These are phyloP conservation scores for Penicillium samsonianum DNA, from an alignment of 495 filamentous ascomycete genomes.

Conservation along the genomic window DNA sequence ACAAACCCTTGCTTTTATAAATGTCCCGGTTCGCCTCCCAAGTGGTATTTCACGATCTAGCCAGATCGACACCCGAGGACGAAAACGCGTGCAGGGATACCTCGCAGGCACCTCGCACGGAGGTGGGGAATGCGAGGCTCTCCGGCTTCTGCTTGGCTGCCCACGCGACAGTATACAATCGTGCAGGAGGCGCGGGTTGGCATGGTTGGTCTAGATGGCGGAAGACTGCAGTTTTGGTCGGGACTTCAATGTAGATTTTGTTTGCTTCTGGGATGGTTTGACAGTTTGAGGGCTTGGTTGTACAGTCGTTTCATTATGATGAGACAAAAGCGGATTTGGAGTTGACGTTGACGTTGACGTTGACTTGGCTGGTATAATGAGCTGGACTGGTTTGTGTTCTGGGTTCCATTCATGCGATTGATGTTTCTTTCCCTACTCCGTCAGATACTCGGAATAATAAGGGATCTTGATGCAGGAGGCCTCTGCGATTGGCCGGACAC, in stretches of 20 bases:
- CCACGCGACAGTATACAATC: constrained; percentile 27
- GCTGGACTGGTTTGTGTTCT: neutral
- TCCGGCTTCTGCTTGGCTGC: constrained; percentile 26
- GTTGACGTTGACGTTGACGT: neutral
- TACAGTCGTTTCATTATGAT: neutral
- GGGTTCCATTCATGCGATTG: neutral
- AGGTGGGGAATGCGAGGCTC: constrained; percentile 24
- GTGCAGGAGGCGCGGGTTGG: constrained; percentile 6
- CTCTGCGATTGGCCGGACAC: constrained; percentile 14
- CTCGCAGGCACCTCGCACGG: constrained; percentile 24
- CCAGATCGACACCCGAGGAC: constrained; percentile 18
- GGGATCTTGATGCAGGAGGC: constrained; percentile 16
- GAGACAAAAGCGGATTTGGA: neutral
- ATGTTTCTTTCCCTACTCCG: constrained; percentile 7
- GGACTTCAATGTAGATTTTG: constrained; percentile 21
- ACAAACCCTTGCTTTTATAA: constrained; percentile 16
- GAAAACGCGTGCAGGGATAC: constrained; percentile 25
- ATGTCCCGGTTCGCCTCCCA: neutral
- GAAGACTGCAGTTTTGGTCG: constrained; percentile 27
- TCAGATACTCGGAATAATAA: constrained; percentile 23
- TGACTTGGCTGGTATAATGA: neutral
- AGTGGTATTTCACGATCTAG: constrained; percentile 11
- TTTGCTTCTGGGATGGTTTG: constrained; percentile 11
- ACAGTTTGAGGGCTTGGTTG: neutral
- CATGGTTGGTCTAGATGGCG: constrained; percentile 23